Base-by-base conservation (phyloP, 371 early-diverging fungal genomes). In the Lichtheimia hyalospora region DNA sequence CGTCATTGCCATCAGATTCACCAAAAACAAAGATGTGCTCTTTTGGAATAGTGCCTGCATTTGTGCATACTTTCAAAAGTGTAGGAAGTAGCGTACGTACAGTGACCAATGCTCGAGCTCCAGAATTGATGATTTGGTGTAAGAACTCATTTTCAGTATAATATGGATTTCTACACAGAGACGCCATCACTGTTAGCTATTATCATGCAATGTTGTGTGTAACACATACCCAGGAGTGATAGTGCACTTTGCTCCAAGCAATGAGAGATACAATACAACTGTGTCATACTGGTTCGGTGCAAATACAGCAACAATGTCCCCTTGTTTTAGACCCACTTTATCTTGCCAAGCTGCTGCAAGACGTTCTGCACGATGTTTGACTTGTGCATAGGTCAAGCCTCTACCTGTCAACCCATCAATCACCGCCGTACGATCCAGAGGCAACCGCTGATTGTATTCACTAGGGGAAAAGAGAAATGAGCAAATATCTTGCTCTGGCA, bases 281-380 rank as follows among this genome's bases (percentile, higher is more conserved):
- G 74, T 74, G 42, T 77, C 71, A 43, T 67, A 63, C 49, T 77
- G 75, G 49, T 93, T 94, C 28, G 89, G 89, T 14, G 90, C 74
- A 61, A 87, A 87, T 10, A 88, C 65, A 12, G 85, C 90, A 23
- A 91, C 75, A 15, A 87, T 83, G 58, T 91, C 88, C 52, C 91
- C 83, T 53, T 70, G 71, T 56, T 82, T 68, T 42, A 90, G 68
- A 4, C 75, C 74, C 14, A 82, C 60, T 57, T 84, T 71, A 61
- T 76, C 58, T n/a, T 27, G 61, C 70, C 92, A 78, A n/a, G 90
- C 91, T 10, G 81, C 75, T 21, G 89, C 89, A 60, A 92, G 81
- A 8, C 74, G 69, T 56, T 71, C 65, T 14, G 86, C 73, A 23
- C 68, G 57, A 27, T 67, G 52, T 40, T 74, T 73, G 50, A 91